Evolutionary conservation across 805 yeast genomes (phyloP).

Genomic region (Hanseniaspora thailandica): DNA sequence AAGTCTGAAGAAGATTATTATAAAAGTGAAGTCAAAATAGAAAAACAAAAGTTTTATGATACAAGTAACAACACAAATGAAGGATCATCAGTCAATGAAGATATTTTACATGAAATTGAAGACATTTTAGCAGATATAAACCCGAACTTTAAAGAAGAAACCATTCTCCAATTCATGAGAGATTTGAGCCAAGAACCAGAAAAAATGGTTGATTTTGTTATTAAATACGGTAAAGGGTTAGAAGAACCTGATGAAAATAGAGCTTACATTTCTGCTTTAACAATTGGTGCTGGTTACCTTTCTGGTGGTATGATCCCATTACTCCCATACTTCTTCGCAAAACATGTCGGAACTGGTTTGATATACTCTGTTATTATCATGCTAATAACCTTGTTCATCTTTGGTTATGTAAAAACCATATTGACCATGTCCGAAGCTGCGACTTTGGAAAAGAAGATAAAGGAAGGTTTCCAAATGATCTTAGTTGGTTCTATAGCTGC

Average conservation of each 20-base stretch:
- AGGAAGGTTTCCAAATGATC: slow-evolving; percentile 85
- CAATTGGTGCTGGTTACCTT: slow-evolving; percentile 81
- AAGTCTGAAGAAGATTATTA: slow-evolving; percentile 73
- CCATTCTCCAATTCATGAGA: slow-evolving; percentile 58
- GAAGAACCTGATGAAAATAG: slow-evolving; percentile 93
- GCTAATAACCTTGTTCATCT: slow-evolving; percentile 73
- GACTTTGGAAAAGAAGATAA: slow-evolving; percentile 44
- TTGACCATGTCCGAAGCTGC: slow-evolving; percentile 74
- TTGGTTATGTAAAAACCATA: slow-evolving; percentile 76
- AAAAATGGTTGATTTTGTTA: slow-evolving; percentile 71
- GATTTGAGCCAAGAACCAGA: slow-evolving; percentile 73
- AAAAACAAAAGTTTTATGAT: slow-evolving; percentile 54
- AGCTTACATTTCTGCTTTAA: slow-evolving; percentile 74
- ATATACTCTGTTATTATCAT: slow-evolving; percentile 63
- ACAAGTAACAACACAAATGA: slow-evolving; percentile 48
- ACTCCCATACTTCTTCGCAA: slow-evolving; percentile 77
- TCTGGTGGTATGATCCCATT: slow-evolving; percentile 88
- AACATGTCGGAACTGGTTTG: slow-evolving; percentile 66
- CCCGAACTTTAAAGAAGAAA: slow-evolving; percentile 47
- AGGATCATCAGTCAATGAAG: slow-evolving; percentile 13
- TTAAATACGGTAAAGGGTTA: slow-evolving; percentile 79
- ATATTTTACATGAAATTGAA: slow-evolving; percentile 49
- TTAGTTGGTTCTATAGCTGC: slow-evolving; percentile 96
- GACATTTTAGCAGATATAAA: slow-evolving; percentile 67
- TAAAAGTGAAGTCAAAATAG: slow-evolving; percentile 56